Base-by-base conservation (phyloP, 1,139 yeast genomes). In the Kodamaea sp. region DNA sequence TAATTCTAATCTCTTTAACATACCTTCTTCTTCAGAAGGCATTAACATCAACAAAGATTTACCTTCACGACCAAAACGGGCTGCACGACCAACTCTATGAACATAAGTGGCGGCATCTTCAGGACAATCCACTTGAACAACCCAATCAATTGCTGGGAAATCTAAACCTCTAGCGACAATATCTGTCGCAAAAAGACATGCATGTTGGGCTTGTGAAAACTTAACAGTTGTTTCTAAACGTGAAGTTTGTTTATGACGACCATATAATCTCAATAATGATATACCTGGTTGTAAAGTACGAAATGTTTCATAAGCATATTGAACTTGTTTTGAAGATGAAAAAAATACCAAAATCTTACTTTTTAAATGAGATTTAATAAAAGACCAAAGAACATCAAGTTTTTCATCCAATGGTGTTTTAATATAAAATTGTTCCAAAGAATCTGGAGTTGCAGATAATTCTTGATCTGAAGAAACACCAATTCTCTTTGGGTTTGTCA, bases 91-190 rank as follows among this genome's bases (percentile, higher is more conserved):
- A 4, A 89, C 98, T 56, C 99, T 75, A 55, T 92, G 99, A 37
- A 92, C 87, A 60, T 94, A 92, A 0, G 98, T 94, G 25, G 94
- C 94, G 1, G 84, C 79, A 60, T 90, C 97, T 60, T 92, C 99
- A 0, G 99, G 98, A 48, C 95, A 87, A 62, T 92, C 99, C 0
- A 89, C 78, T 62, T 92, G 99, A 8, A 92, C 70, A 15, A 92
- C 97, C 99, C 99, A 92, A 55, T 92, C 97, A 40, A 92, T 88
- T 1, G 96, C 84, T 1, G 99, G 98, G 65, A 94, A 90, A 64
- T 92, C 99, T 40, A 92, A 76, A 9, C 99, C 99, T 60, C 99
- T 75, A 1, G 99, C 97, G 24, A 90, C 97, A 40, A 92, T 87
- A 66, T 92, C 99, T 0, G 99, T 92, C 2, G 97, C 96, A 59